These are phyloP conservation scores for Botryotinia narcissicola DNA, from an alignment of 2,329 filamentous ascomycete genomes.

Conservation along the genomic window DNA sequence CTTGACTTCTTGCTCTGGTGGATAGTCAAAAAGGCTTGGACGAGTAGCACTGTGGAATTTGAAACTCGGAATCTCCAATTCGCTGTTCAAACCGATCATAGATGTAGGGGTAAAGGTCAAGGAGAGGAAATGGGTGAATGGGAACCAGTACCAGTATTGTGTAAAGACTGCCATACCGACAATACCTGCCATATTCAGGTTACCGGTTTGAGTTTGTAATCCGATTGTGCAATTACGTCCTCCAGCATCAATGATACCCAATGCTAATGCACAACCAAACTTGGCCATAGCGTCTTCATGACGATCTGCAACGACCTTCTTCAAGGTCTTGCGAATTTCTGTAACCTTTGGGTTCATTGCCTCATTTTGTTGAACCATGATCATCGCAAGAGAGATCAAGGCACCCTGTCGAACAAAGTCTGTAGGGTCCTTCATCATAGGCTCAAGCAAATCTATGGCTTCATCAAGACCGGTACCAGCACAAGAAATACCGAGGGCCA, in stretches of 20 bases:
- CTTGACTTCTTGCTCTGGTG: slow-evolving; percentile 94
- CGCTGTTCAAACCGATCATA: slow-evolving; percentile 90
- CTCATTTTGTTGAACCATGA: slow-evolving; percentile 99
- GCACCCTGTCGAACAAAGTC: slow-evolving; percentile 98
- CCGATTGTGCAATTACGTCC: slow-evolving; percentile 98
- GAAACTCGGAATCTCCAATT: slow-evolving; percentile 89
- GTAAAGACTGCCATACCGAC: slow-evolving; percentile 98
- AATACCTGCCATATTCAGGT: slow-evolving; percentile 97
- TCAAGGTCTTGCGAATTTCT: slow-evolving; percentile 84
- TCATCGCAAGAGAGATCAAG: slow-evolving; percentile 92
- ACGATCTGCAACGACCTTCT: slow-evolving; percentile 90
- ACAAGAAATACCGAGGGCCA: slow-evolving; percentile 97
- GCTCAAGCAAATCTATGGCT: slow-evolving; percentile 93
- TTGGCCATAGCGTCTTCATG: slow-evolving; percentile 99
- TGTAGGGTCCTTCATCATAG: slow-evolving; percentile 98
- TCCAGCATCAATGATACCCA: slow-evolving; percentile 97
- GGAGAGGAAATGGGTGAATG: slow-evolving; percentile 94
- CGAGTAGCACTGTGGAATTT: slow-evolving; percentile 94
- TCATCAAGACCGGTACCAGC: slow-evolving; percentile 94
- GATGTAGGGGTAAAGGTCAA: slow-evolving; percentile 96
- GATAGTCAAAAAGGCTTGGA: slow-evolving; percentile 96
- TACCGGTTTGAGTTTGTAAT: slow-evolving; percentile 94
- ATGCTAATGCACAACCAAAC: slow-evolving; percentile 88
- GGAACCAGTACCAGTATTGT: slow-evolving; percentile 99
- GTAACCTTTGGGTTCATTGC: slow-evolving; percentile 96